These are phyloP conservation scores for Globisporangium emineosum DNA, from an alignment of 352 stramenopile species.

Conservation along the genomic window DNA sequence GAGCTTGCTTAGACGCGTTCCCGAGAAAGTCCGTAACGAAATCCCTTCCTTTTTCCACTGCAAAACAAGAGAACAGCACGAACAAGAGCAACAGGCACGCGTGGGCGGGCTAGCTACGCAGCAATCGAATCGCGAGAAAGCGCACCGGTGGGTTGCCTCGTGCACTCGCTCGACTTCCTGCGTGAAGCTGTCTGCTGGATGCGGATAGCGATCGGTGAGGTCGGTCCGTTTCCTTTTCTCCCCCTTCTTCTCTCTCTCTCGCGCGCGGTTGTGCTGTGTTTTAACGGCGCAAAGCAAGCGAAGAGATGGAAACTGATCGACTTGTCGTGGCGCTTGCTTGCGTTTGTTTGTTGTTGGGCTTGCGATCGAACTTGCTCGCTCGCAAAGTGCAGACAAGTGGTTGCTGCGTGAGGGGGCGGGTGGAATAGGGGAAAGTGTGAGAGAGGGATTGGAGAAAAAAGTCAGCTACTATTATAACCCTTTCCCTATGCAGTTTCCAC, in stretches of 20 bases:
- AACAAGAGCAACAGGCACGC: not conserved
- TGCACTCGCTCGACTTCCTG: not conserved
- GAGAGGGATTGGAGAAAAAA: constrained; percentile 10
- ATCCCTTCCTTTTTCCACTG: not conserved
- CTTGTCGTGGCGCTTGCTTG: not conserved
- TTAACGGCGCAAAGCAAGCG: not conserved
- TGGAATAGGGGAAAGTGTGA: constrained; percentile 2
- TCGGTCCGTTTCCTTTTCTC: constrained; percentile 3
- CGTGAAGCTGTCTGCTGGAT: not conserved
- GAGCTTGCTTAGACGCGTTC: not conserved
- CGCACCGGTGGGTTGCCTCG: not conserved
- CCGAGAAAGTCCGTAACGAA: not conserved
- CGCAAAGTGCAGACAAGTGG: not conserved
- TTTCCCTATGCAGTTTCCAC: not conserved
- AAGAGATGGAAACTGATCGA: constrained; percentile 12
- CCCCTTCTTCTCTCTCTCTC: not conserved
- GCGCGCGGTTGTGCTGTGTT: not conserved
- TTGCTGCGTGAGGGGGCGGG: constrained; percentile 3
- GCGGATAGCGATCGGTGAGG: not conserved
- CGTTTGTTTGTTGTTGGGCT: not conserved
- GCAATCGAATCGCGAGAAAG: not conserved
- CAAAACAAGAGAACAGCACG: not conserved
- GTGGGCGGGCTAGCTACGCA: not conserved
- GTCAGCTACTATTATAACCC: constrained; percentile 4
- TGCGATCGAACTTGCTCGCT: not conserved